Percentiles rank a stretch among this genome's conserved stretches.
Conservation (phyloP, 2,329 filamentous ascomycete species). For the Paecilomyces sp. region DNA sequence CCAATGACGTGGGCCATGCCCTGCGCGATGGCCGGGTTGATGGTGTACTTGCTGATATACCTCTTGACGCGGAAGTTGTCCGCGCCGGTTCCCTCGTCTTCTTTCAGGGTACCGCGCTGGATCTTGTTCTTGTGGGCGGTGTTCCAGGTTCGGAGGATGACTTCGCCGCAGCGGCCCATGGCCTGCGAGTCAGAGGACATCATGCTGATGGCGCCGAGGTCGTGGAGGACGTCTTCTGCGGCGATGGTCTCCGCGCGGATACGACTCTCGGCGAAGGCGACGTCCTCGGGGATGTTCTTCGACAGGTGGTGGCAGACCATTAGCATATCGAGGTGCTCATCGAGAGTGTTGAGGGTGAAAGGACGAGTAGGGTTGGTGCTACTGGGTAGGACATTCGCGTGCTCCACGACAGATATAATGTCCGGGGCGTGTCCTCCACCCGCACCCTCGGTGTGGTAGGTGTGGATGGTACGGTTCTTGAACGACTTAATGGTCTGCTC, state of each 20-base stretch:
- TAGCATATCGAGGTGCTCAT: conserved; percentile 95
- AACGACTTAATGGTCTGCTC: conserved; percentile 83
- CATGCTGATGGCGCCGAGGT: conserved; percentile 93
- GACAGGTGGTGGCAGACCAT: conserved; percentile 97
- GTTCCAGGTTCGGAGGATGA: conserved; percentile 89
- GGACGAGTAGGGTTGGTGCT: conserved; percentile 90
- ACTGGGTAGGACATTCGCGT: conserved; percentile 78
- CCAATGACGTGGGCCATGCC: conserved; percentile 84
- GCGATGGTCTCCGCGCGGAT: conserved; percentile 96
- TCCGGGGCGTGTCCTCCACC: conserved; percentile 93
- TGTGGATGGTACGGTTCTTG: conserved; percentile 83
- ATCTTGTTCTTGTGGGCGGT: conserved; percentile 95
- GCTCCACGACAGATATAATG: conserved; percentile 89
- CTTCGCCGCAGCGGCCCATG: conserved; percentile 94
- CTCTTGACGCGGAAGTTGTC: conserved; percentile 91
- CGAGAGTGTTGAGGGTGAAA: conserved; percentile 84
- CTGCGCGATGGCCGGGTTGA: conserved; percentile 88
- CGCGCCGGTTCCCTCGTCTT: conserved; percentile 70
- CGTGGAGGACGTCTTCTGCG: conserved; percentile 91
- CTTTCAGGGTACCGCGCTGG: conserved; percentile 67
- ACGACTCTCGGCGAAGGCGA: conserved; percentile 88
- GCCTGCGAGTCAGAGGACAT: conserved; percentile 94
- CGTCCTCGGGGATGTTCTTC: conserved; percentile 88
- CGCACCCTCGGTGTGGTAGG: conserved; percentile 93
- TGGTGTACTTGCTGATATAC: conserved; percentile 92